Evolutionary conservation across 345 rosid species (phyloP), one percentile per base, ranked within the genome.

Genomic region (Arabis alpina): DNA sequence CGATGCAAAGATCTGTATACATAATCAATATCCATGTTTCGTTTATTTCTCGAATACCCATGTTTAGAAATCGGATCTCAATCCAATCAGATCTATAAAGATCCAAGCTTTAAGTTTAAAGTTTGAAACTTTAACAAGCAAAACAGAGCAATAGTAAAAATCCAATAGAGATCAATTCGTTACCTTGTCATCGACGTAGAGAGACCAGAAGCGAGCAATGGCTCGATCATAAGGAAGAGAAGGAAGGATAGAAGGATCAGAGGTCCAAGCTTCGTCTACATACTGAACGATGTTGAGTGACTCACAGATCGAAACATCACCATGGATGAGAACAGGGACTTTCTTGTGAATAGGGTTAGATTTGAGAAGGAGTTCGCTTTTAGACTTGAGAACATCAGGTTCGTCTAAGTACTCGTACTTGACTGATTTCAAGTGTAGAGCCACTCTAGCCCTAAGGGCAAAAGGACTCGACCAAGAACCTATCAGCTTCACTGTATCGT

Each of bases 321-420:
- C 79, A n/a, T 91, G 95, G 64, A 91, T 78, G 6, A 91, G 87
- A 13, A 88, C 95, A 0, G 95, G 97, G 54, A 91, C 68, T 80
- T 91, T 91, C 82, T 88, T 87, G 81, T 88, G 80, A 24, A 91
- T 82, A 12, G 95, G 95, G 72, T 91, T 91, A 1, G 87, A 85
- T 64, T 86, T 62, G 40, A 91, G 74, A 45, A 91, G 88, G 19
- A 87, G 87, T 56, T 87, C 80, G 71, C 91, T 87, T 65, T 91
- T 91, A 10, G 59, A 13, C 6, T 76, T 77, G 5, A 83, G 28
- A 6, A 37, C 81, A 61, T 71, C 75, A 49, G 73, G 73, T 80
- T 88, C 93, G 73, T 87, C 70, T 2, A 84, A 37, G 37, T 77
- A 82, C 80, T 88, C 88, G 25, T 88, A 88, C 25, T 81, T 74